Base-by-base conservation (phyloP, 495 filamentous ascomycete genomes). In the Hyaloscypha finlandica region DNA sequence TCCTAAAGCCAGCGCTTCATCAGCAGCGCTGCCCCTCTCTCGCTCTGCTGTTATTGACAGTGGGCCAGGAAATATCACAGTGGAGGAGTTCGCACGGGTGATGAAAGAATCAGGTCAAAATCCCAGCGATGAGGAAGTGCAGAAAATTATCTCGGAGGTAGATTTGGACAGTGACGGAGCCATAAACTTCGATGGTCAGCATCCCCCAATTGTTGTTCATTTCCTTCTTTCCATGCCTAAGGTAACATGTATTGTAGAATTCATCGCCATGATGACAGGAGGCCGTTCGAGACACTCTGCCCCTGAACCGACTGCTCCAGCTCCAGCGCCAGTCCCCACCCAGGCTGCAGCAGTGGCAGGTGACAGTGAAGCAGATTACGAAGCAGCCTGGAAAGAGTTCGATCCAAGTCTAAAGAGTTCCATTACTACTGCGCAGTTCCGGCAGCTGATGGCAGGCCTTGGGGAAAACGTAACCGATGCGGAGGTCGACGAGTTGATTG, bases 241-340 rank as follows among this genome's bases (percentile, higher is more conserved):
- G 8, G 55, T 35, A 25, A 29, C 63, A 57, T 16, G 14, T 3
- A 22, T 14, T 3, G 0, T 35, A 76, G 76, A 76, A 61, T 77
- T 77, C 52, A 75, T 77, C 61, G 67, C 76, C 14, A 77, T 77
- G 76, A 77, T 77, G 76, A 77, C 74, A 3, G 76, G 76, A 6
- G 76, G 76, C 9, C 71, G 72, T 37, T 20, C 63, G 1, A 32
- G 52, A 9, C 35, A 61, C 19, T 19, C 29, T 8, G 16, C 56
- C 12, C 56, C 56, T 37, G 56, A 25, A 20, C 56, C 56, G 12
- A 20, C 56, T 1, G 55, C 20, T 30, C 20, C 29, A 32, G 32
- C 56, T 12, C 56, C 56, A n/a, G 56, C 1, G 20, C 56, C 56
- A 4, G n/a, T 29, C 4, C 61, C 29, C 8, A 19, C 25, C 67